These are phyloP conservation scores for Aspergillus eucalypticola DNA, from an alignment of 2,329 filamentous ascomycete species.

Conservation along the genomic window DNA sequence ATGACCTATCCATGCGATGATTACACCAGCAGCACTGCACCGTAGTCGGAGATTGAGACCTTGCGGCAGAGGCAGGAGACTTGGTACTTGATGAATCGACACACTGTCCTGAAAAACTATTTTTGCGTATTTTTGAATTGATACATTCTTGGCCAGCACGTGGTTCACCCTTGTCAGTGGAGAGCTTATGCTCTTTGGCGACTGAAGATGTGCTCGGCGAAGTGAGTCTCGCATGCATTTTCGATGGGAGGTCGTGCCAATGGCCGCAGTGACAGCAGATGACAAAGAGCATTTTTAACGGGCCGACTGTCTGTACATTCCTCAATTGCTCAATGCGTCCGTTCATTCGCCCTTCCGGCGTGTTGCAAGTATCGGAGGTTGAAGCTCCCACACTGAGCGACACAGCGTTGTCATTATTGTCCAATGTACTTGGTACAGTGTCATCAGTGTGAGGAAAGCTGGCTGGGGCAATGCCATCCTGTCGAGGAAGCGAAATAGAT, in stretches of 20 bases:
- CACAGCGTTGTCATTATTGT: neutral
- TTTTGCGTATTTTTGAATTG: neutral
- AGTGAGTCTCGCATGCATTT: conserved; percentile 40
- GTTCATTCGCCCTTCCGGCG: conserved; percentile 4
- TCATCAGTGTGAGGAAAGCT: neutral
- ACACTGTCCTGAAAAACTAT: neutral
- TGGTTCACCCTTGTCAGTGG: neutral
- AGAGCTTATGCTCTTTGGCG: neutral
- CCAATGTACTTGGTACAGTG: neutral
- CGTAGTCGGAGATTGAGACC: conserved; percentile 26
- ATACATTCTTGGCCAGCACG: neutral
- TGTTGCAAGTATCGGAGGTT: neutral
- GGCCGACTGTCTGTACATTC: conserved; percentile 18
- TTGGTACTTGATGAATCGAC: neutral
- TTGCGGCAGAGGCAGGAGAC: neutral
- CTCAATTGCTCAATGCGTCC: conserved; percentile 20
- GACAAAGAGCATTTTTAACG: conserved; percentile 43
- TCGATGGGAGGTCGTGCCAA: conserved; percentile 47
- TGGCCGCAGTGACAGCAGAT: conserved; percentile 47
- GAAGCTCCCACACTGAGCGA: neutral
- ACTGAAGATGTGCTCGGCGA: conserved; percentile 23
- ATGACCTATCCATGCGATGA: conserved; percentile 68
- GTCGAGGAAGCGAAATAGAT: conserved; percentile 14
- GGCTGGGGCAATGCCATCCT: conserved; percentile 6
- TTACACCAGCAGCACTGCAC: conserved; percentile 71